Evolutionary conservation across 2,329 filamentous ascomycete species (phyloP).

Genomic region (Ilyonectria destructans): DNA sequence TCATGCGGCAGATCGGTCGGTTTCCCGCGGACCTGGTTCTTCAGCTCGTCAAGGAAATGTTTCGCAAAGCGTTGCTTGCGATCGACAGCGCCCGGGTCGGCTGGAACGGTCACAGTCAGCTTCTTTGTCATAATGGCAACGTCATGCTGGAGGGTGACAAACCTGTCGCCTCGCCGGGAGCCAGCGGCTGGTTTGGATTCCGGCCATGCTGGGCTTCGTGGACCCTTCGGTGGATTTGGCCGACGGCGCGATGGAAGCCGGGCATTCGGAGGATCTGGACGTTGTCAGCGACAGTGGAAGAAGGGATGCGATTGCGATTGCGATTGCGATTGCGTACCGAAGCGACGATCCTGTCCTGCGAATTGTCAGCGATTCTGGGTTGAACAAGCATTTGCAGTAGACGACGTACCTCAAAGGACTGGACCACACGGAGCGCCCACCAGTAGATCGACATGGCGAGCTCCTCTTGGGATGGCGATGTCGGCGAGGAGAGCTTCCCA

Average conservation of each 20-base stretch:
- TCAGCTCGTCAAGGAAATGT: constrained; percentile 67
- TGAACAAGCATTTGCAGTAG: rapidly evolving
- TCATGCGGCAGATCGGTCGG: constrained; percentile 58
- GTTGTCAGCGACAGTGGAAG: constrained; percentile 21
- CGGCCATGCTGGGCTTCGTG: constrained; percentile 66
- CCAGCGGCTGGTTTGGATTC: constrained; percentile 66
- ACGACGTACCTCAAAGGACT: constrained; percentile 53
- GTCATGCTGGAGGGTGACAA: constrained; percentile 26
- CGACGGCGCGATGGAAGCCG: constrained; percentile 68
- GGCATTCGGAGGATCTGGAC: constrained; percentile 66
- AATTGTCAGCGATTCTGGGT: constrained; percentile 33
- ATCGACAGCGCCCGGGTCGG: constrained; percentile 52
- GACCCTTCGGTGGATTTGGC: constrained; percentile 66
- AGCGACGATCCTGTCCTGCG: constrained; percentile 54
- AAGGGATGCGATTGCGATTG: neutral
- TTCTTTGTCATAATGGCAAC: neutral
- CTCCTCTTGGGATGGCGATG: constrained; percentile 6
- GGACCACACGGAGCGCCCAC: constrained; percentile 54
- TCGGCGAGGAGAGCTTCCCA: neutral
- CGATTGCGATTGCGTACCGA: constrained; percentile 44
- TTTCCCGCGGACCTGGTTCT: constrained; percentile 65
- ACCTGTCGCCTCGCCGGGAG: constrained; percentile 69
- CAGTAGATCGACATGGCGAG: constrained; percentile 53
- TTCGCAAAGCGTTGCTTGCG: constrained; percentile 57
- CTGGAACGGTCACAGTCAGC: constrained; percentile 32